Conservation (phyloP, 805 yeast species). For the Saccharomycopsis capsularis region DNA sequence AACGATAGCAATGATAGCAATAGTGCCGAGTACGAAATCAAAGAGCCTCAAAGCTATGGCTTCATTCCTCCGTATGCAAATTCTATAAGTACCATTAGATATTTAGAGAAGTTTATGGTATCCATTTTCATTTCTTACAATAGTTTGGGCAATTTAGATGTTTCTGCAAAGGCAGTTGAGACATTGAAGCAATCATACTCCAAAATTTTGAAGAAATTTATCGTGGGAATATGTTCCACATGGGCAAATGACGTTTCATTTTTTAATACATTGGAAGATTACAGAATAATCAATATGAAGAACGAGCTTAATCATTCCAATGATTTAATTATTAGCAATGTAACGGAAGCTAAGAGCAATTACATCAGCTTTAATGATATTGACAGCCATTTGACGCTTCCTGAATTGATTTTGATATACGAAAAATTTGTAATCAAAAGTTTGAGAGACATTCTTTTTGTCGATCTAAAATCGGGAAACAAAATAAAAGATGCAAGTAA, state of each 20-base stretch:
- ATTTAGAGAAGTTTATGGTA: conserved; percentile 40
- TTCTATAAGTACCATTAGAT: conserved; percentile 50
- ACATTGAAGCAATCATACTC: conserved; percentile 32
- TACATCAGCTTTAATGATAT: conserved; percentile 17
- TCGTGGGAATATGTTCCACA: conserved; percentile 41
- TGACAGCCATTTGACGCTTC: conserved; percentile 33
- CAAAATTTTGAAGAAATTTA: conserved; percentile 36
- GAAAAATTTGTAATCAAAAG: conserved; percentile 33
- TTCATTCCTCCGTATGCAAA: conserved; percentile 62
- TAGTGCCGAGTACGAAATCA: conserved; percentile 24
- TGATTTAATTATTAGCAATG: conserved; percentile 16
- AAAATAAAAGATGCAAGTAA: conserved; percentile 8
- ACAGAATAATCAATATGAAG: conserved; percentile 25
- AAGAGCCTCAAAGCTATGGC: conserved; percentile 35
- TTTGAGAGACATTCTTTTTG: conserved; percentile 21
- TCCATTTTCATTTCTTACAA: conserved; percentile 36
- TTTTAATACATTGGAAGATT: conserved; percentile 35
- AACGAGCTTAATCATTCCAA: conserved; percentile 14
- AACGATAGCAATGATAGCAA: conserved; percentile 15
- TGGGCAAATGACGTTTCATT: conserved; percentile 45
- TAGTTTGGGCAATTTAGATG: conserved; percentile 38
- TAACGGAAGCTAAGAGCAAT: conserved; percentile 13
- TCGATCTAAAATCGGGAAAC: conserved; percentile 18
- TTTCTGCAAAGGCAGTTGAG: conserved; percentile 33
- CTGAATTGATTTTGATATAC: conserved; percentile 33